phyloP scores from a whole-genome alignment of 1,284 basidiomycete genomes.

The Tremellales sp. region DNA sequence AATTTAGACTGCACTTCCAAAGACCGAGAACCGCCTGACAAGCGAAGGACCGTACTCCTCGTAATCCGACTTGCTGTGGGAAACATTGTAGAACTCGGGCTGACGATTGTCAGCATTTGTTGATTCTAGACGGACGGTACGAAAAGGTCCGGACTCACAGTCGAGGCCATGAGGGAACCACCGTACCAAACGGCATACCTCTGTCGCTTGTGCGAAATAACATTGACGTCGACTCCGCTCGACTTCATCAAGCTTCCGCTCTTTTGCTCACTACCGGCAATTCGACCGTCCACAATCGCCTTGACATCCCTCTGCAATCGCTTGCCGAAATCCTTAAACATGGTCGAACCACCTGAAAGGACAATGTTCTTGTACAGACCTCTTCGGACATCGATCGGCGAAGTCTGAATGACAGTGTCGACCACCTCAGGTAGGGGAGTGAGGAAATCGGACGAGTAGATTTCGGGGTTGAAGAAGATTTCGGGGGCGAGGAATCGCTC shows the following conservation, averaged over 20 bases:
- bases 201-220: slow-evolving; percentile 98
- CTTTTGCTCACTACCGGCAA: slow-evolving; percentile 70
- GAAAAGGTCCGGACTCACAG: slow-evolving; percentile 56
- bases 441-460: slow-evolving; percentile 95
- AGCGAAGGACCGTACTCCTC: slow-evolving; percentile 96
- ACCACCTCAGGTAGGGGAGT: slow-evolving; percentile 96
- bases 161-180: slow-evolving; percentile 85
- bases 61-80: slow-evolving; percentile 95
- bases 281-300: slow-evolving; percentile 84
- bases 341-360: slow-evolving; percentile 88
- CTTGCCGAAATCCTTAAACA: slow-evolving; percentile 97
- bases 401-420: slow-evolving; percentile 91
- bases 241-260: slow-evolving; percentile 78
- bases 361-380: slow-evolving; percentile 98
- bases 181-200: slow-evolving; percentile 99
- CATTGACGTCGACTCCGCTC: slow-evolving; percentile 90
- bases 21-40: slow-evolving; percentile 89
- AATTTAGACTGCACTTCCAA: slow-evolving; percentile 76
- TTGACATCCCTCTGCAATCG: slow-evolving; percentile 93
- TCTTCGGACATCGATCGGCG: slow-evolving; percentile 90
- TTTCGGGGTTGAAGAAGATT: slow-evolving; percentile 99
- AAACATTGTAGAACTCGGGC: slow-evolving; percentile 97
- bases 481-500: slow-evolving; percentile 99
- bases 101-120: slow-evolving; percentile 39
- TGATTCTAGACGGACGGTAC: neutral